These are phyloP conservation scores for Gliomastix tumulicola DNA, from an alignment of 2,329 filamentous ascomycete species.

Conservation along the genomic window DNA sequence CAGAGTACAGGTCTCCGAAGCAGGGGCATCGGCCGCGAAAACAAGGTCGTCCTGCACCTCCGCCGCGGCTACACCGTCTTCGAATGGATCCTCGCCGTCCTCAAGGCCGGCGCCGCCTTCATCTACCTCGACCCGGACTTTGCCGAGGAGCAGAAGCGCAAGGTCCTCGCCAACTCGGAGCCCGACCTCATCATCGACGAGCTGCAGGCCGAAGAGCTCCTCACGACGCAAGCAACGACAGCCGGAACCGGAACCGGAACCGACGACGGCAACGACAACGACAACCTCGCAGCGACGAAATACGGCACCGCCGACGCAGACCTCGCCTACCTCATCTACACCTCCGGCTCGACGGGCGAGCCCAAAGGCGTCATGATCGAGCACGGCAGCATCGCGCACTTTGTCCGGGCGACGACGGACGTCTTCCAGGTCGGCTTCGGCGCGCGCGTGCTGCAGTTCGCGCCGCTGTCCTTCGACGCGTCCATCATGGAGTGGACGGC, in stretches of 20 bases:
- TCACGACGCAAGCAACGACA: no score
- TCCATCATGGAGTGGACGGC: conserved; percentile 6
- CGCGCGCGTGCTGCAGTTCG: conserved; percentile 18
- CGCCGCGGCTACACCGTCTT: conserved; percentile 2
- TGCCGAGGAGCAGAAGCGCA: conserved; percentile 1
- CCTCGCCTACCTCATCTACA: conserved; percentile 12
- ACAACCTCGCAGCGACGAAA: conserved; percentile 1
- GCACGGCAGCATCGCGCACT: conserved; percentile 10
- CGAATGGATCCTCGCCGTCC: conserved; percentile 5
- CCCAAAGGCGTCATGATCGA: conserved; percentile 14
- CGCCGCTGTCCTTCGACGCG: conserved; percentile 8
- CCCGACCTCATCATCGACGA: conserved; percentile 3
- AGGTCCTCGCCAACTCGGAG: no score
- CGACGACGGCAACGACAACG: neutral
- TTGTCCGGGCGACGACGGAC: conserved; percentile 9
- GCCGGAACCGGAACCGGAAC: no score
- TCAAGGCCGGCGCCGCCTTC: conserved; percentile 6
- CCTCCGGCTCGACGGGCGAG: conserved; percentile 13
- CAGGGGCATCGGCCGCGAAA: neutral
- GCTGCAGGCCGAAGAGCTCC: conserved; percentile 2
- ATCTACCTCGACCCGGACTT: conserved; percentile 3
- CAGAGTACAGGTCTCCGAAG: no score
- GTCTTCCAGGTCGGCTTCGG: conserved; percentile 12
- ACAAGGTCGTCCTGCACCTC: conserved; percentile 2
- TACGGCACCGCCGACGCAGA: conserved; percentile 4